Percentiles rank a stretch among this genome's conserved stretches.
phyloP scores from a whole-genome alignment of 345 rosid species.

The Brassica juncea region DNA sequence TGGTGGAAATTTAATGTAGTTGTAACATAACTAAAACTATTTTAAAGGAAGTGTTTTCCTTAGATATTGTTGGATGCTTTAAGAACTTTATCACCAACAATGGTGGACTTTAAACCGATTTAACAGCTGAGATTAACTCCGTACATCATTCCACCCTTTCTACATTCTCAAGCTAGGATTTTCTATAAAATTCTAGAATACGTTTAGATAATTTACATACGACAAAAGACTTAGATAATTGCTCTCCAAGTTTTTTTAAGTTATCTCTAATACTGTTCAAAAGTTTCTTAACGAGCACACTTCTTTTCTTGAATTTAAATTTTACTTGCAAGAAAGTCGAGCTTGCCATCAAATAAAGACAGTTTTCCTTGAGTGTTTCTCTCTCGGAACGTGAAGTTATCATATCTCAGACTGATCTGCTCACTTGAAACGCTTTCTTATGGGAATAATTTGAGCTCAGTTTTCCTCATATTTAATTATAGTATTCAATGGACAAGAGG shows the following conservation, averaged over 20 bases:
- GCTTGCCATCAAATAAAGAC: neutral
- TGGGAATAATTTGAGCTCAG: neutral
- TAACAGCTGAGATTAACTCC: neutral
- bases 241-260: neutral
- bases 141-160: no score
- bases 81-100: neutral
- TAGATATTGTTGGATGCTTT: neutral
- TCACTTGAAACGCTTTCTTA: neutral
- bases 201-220: neutral
- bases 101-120: neutral
- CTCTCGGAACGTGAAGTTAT: neutral
- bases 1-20: no score
- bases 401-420: neutral
- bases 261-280: no score
- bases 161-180: no score
- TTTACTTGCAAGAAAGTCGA: neutral
- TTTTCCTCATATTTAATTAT: neutral
- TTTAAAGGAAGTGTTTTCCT: no score
- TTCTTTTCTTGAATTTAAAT: neutral
- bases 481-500: neutral
- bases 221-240: neutral
- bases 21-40: no score
- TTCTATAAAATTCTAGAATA: no score
- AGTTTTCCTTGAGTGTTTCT: neutral
- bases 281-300: no score